Evolutionary conservation across 139 green algal genomes (phyloP).

Genomic region (Tetradesmus obliquus): DNA sequence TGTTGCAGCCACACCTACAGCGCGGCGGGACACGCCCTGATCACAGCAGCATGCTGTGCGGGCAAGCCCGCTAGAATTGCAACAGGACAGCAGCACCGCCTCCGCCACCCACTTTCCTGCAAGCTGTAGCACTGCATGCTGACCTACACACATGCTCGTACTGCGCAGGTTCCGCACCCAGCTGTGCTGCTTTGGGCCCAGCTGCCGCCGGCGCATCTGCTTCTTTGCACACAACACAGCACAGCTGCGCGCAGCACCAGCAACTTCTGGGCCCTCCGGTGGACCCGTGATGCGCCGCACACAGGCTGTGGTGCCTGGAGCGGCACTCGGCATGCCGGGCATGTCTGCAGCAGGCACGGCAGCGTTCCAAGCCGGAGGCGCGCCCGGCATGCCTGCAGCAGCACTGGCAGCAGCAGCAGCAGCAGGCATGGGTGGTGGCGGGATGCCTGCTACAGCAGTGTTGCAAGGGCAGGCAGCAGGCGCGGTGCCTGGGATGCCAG

Average conservation of each 20-base stretch:
- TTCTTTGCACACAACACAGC: conserved; percentile 82
- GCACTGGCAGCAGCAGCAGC: conserved; percentile 11
- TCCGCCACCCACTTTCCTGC: background rate
- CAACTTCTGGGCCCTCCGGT: background rate
- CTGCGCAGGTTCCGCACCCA: conserved; percentile 75
- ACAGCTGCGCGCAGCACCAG: background rate
- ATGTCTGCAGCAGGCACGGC: background rate
- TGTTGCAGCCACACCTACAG: too few relatives aligned
- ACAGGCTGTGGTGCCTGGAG: conserved; percentile 10
- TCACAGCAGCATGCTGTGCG: too few relatives aligned
- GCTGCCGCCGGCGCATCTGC: conserved; percentile 73
- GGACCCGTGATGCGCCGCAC: conserved; percentile 8
- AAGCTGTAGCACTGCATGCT: too few relatives aligned
- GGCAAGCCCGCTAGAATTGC: too few relatives aligned
- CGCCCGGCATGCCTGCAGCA: background rate
- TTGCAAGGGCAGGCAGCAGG: background rate
- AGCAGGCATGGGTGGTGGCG: background rate
- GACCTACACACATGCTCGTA: too few relatives aligned
- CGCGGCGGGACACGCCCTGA: too few relatives aligned
- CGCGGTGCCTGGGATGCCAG: background rate
- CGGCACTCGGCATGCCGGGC: background rate
- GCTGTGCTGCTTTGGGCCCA: conserved; percentile 82
- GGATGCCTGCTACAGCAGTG: background rate
- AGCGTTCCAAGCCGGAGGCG: background rate
- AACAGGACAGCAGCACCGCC: too few relatives aligned